These are phyloP conservation scores for Spinacia oleracea DNA, from an alignment of 179 eudicot genomes.

Conservation along the genomic window DNA sequence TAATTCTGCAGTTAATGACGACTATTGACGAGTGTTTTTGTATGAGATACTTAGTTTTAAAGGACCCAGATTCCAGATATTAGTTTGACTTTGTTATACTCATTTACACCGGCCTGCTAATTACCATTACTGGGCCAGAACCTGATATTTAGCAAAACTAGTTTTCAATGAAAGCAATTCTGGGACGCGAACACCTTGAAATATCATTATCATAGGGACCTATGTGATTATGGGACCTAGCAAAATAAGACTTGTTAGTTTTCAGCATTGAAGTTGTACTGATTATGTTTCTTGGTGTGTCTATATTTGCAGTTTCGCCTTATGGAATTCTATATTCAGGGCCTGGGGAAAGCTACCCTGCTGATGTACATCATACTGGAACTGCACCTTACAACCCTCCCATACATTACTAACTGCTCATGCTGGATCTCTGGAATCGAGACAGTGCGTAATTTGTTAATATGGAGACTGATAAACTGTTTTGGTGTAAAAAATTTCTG, in stretches of 20 bases:
- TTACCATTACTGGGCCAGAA: not conserved
- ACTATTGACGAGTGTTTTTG: not conserved
- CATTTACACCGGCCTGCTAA: not conserved
- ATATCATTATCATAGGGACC: not conserved
- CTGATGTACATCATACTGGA: not conserved
- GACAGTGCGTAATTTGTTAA: not conserved
- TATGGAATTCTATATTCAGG: not conserved
- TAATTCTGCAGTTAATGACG: not conserved
- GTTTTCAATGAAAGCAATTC: not conserved
- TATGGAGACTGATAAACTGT: not conserved
- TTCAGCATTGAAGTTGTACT: not conserved
- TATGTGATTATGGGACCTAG: not conserved
- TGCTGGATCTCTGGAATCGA: not conserved
- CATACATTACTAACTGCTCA: constrained; percentile 8
- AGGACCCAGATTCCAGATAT: not conserved
- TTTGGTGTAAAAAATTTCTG: not conserved
- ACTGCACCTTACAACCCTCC: constrained; percentile 9
- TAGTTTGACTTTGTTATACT: not conserved
- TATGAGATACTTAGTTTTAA: not conserved
- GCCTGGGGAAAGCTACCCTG: constrained; percentile 3
- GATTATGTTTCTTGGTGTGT: not conserved
- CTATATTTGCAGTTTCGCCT: not conserved
- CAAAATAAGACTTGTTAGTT: not conserved
- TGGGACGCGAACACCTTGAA: not conserved
- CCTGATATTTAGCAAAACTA: not conserved